Conservation (phyloP, 805 yeast genomes). For the Huiozyma sinensis region DNA sequence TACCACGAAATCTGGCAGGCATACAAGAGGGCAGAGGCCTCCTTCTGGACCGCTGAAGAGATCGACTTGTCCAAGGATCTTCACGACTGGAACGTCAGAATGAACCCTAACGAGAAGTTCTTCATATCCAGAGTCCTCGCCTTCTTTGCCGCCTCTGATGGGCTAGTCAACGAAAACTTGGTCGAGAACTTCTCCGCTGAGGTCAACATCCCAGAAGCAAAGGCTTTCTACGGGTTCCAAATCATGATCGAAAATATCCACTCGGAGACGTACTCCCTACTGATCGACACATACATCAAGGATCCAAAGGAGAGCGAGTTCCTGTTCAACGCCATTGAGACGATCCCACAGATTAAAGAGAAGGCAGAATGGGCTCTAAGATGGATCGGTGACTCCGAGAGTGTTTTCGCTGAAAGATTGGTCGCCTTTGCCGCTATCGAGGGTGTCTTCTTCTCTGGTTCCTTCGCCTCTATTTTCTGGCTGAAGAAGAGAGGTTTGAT, state of each 20-base stretch:
- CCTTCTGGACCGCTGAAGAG: conserved; percentile 99
- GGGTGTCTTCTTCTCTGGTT: conserved; percentile 97
- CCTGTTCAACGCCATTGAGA: conserved; percentile 91
- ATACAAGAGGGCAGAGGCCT: conserved; percentile 97
- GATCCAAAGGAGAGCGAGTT: conserved; percentile 89
- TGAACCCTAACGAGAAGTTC: conserved; percentile 86
- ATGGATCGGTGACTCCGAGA: conserved; percentile 86
- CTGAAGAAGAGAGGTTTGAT: conserved; percentile 95
- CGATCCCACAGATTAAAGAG: conserved; percentile 90
- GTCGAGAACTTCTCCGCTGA: conserved; percentile 97
- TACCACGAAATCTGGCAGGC: conserved; percentile 98
- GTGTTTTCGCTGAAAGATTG: conserved; percentile 88
- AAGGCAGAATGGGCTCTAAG: conserved; percentile 98
- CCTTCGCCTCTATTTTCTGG: conserved; percentile 98
- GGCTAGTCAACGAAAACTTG: conserved; percentile 94
- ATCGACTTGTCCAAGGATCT: conserved; percentile 88
- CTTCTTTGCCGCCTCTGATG: conserved; percentile 97
- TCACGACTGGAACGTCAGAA: conserved; percentile 82
- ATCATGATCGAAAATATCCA: conserved; percentile 99
- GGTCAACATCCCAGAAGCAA: conserved; percentile 95
- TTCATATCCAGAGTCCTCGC: conserved; percentile 90
- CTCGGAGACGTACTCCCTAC: conserved; percentile 90
- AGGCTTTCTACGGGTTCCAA: conserved; percentile 98
- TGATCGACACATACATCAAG: conserved; percentile 90
- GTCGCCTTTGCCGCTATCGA: conserved; percentile 98